Conservation (phyloP, 805 yeast genomes). For the Candida vaughaniae region DNA sequence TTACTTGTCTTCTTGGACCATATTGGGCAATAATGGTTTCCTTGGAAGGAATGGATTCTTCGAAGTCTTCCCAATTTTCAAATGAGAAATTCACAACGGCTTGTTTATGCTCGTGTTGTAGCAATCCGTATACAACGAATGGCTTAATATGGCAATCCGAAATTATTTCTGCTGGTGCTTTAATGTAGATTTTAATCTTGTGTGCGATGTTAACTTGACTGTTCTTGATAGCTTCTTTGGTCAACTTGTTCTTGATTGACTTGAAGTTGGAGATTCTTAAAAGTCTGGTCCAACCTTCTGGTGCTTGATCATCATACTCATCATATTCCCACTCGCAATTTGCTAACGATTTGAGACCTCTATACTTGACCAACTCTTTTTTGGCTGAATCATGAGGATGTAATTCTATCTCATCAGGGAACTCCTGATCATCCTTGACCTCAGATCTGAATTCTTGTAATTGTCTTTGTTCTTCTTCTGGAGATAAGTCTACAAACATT, state of each 20-base stretch:
- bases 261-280: constrained; percentile 73
- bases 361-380: constrained; percentile 71
- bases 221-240: constrained; percentile 54
- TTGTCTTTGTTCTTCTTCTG: constrained; percentile 84
- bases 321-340: constrained; percentile 85
- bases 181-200: constrained; percentile 56
- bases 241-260: constrained; percentile 67
- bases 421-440: constrained; percentile 83
- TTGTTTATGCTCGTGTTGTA: constrained; percentile 83
- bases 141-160: constrained; percentile 31
- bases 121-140: constrained; percentile 67
- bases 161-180: constrained; percentile 46
- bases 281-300: constrained; percentile 74
- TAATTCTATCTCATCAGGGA: constrained; percentile 93
- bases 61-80: constrained; percentile 87
- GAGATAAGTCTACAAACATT: constrained; percentile 67
- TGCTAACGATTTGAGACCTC: constrained; percentile 83
- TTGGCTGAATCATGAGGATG: constrained; percentile 72
- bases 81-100: constrained; percentile 81
- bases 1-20: constrained; percentile 85
- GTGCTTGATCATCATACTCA: constrained; percentile 74
- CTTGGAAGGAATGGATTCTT: constrained; percentile 80
- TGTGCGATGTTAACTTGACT: constrained; percentile 56
- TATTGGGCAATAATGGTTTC: constrained; percentile 83
- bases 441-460: constrained; percentile 61